A percentile compares a stretch with the other conserved stretches of the same genome.
These are phyloP conservation scores for Conidiobolus incongruus DNA, from an alignment of 371 early-diverging fungal genomes.

Conservation along the genomic window DNA sequence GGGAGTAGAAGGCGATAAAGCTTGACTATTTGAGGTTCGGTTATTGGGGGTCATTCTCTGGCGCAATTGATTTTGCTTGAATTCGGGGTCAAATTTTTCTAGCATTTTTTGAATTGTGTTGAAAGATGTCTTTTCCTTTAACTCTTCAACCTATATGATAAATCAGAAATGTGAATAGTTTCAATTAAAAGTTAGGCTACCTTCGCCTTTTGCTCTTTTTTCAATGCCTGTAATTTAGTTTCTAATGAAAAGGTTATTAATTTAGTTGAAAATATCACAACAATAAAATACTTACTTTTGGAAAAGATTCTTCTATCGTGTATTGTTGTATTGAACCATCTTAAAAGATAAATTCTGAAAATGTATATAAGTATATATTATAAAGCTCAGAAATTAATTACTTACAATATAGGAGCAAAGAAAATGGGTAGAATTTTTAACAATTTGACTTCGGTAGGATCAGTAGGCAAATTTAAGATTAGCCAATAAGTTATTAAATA, in stretches of 20 bases:
- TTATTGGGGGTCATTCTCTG: too few relatives aligned
- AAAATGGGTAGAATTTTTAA: too few relatives aligned
- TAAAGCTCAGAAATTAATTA: not conserved
- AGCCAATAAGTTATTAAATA: too few relatives aligned
- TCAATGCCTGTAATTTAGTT: not conserved
- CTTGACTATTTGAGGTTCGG: not conserved
- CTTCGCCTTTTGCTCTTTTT: conserved; percentile 1
- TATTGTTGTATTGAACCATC: not conserved
- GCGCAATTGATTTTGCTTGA: too few relatives aligned
- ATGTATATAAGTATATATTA: not conserved
- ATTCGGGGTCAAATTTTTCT: too few relatives aligned
- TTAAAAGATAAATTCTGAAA: not conserved
- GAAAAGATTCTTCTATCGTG: not conserved
- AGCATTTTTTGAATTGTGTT: conserved; percentile 71
- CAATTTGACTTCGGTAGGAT: too few relatives aligned
- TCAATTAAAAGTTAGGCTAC: not conserved
- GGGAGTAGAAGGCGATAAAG: not conserved
- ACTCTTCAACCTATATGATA: conserved; percentile 55
- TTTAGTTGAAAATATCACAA: not conserved
- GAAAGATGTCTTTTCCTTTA: conserved; percentile 73
- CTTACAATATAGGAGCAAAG: not conserved
- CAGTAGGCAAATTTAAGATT: too few relatives aligned
- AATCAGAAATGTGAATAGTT: not conserved
- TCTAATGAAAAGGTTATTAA: not conserved
- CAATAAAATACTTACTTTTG: not conserved